Base-by-base conservation (phyloP, 2,329 filamentous ascomycete genomes). In the Geosmithia flava region DNA sequence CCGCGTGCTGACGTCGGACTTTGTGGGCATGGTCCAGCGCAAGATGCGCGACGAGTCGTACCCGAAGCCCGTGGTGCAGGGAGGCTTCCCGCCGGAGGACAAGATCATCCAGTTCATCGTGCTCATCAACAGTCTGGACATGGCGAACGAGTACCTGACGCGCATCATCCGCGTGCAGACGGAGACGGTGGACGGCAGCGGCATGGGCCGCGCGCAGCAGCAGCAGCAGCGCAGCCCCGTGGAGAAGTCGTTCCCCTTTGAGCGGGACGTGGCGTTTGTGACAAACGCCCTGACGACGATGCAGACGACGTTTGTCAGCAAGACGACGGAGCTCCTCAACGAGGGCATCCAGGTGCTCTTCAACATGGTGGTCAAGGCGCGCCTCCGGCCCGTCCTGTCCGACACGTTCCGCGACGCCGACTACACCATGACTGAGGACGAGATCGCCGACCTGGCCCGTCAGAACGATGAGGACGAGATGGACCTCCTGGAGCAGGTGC, bases 21-120 rank as follows among this genome's bases (percentile, higher is more conserved):
- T 97, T 61, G 83, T 97, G 54, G 87, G 88, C 57, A 96, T 98
- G 89, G 83, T 95, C 40, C 91, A 97, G 63, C 83, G 91, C 50
- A 95, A 95, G 66, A 97, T 98, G 93, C 81, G 89, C 43, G 89
- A 97, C 61, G 93, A 98, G 64, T 85, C 83, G 52, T 97, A 96
- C 59, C 93, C 91, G 0, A 87, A 85, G 58, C 74, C 87, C 2
- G 69, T 80, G 0, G 78, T 90, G 1, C 83, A 88, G 62, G 89
- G 89, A 40, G 85, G 81, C 1, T 75, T 90, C 43, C 91, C 91
- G 1, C 87, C 90, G 0, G 93, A 98, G 62, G 82, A 89, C 56
- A 87, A 84, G 56, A 85, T 96, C 53, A 79, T 97, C 47, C 75
- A 85, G 3, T 98, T 98, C 62, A 80, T 96, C 16, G 83, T 97